Percentiles rank a stretch among this genome's conserved stretches.
Evolutionary conservation across 2,329 filamentous ascomycete species (phyloP).

Genomic region (Juglanconis juglandina): DNA sequence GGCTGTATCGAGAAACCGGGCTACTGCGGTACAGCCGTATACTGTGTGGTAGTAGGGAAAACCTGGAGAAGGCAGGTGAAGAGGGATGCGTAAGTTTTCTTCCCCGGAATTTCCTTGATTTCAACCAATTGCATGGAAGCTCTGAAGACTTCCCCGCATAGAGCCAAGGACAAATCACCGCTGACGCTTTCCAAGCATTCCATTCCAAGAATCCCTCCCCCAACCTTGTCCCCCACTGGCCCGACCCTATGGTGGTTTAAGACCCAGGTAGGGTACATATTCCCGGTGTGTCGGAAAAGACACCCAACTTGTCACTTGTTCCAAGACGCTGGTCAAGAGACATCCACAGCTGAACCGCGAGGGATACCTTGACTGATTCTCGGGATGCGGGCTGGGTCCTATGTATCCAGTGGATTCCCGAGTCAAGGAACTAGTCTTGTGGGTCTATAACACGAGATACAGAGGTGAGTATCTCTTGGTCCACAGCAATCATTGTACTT

Average conservation of each 20-base stretch:
- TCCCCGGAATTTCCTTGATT: background rate
- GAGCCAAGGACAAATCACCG: conserved; percentile 11
- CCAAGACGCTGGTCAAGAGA: too few relatives aligned
- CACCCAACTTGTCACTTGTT: too few relatives aligned
- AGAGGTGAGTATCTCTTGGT: background rate
- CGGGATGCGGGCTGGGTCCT: too few relatives aligned
- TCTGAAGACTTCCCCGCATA: conserved; percentile 5
- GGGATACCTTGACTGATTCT: too few relatives aligned
- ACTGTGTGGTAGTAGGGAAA: background rate
- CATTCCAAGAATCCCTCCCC: background rate
- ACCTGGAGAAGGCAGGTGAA: conserved; percentile 2
- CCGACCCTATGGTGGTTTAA: too few relatives aligned
- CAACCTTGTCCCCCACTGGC: background rate
- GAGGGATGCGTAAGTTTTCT: conserved; percentile 4
- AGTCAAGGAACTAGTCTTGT: background rate
- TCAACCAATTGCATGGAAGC: background rate
- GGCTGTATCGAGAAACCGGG: background rate
- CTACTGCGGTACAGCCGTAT: background rate
- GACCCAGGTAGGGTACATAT: too few relatives aligned
- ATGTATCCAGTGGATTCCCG: background rate
- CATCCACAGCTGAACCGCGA: too few relatives aligned
- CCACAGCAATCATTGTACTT: background rate
- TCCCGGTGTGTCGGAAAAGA: too few relatives aligned
- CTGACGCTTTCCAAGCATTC: conserved; percentile 4
- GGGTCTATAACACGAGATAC: background rate